Evolutionary conservation across 2,329 filamentous ascomycete species (phyloP), one percentile per base, ranked within the genome.

Genomic region (Ilyonectria sp.): DNA sequence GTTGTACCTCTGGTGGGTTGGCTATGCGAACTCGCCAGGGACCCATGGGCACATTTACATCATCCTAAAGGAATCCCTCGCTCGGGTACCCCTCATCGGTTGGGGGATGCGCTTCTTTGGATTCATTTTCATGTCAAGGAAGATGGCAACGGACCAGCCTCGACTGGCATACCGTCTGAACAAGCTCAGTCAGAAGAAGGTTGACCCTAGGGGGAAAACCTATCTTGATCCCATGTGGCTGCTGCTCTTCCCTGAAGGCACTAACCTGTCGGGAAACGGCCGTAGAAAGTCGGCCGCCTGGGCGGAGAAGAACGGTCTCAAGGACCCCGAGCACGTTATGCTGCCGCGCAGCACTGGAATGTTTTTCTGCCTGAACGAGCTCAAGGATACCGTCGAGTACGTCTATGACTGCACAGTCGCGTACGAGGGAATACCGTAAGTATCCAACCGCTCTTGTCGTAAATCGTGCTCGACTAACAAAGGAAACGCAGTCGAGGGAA

Each of bases 381-480:
- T 97, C 15, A 89, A 89, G 74, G 89, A 87, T 9, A 91, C 91
- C 0, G 90, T 95, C 0, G 92, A 96, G 11, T 97, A 93, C 82
- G 85, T 97, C 1, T 97, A 97, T 75, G 94, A 97, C 81, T 98
- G 95, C 80, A 98, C 96, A 0, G 92, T 99, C 63, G 95, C 94
- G 5, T 99, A 99, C 77, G 95, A 98, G 81, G 95, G 96, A 15
- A 89, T 97, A 49, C 93, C 93, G 92, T 95, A 88, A 86, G 94
- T 21, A 21, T 92, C 35, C 23, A 21, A 6, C 11, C 13, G 9
- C 37, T 21, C 11, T n/a, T 23, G n/a, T 40, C n/a, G 23, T n/a
- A 35, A 53, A 66, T 55, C 26, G 21, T 17, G 43, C 17, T 55
- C 13, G 46, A 59, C 69, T 75, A 57, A 77, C 63, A 21, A 31